Evolutionary conservation across 768 basidiomycete genomes (phyloP), one percentile per base, ranked within the genome.

Genomic region (Lactifluus subvellereus): DNA sequence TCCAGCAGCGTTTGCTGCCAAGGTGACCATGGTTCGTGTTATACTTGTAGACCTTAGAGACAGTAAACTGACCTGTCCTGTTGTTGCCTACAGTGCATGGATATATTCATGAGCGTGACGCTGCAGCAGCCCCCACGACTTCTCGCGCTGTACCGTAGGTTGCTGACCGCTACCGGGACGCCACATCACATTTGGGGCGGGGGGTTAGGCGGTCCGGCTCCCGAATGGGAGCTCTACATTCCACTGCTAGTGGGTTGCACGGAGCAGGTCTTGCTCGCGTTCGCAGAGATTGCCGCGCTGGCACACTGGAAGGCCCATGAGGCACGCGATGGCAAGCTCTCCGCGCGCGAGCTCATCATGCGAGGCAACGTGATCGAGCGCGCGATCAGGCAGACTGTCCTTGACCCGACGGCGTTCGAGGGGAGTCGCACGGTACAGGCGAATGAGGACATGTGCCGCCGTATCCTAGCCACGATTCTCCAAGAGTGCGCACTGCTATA

Each of bases 241-340:
- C 87, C 89, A 66, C 73, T 75, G 51, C 73, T 91, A 63, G 86
- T 83, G 27, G 90, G 90, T 33, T 91, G 89, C 76, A 85, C 90
- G 2, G 88, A 93, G 69, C 87, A 87, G 68, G 86, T 84, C 9
- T 74, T 92, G 71, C 80, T 91, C 63, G 87, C 84, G 42, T 81
- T 92, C 63, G 89, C 85, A 27, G 89, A 92, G 70, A 79, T 83
- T 22, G 84, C 86, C n/a, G 78, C 80, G 7, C 80, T 93, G 35
- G 83, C 87, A 5, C 80, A 84, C 67, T 92, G 91, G 90, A 91
- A 91, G 73, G 72, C 77, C 27, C 77, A 79, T 54, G 84, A 91
- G 71, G 76, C 79, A 60, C 81, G 78, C 56, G 84, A 84, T 61
- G 85, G 85, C 49, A 80, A 82, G 40, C 77, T 93, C 63, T 91